A percentile compares a stretch with the other conserved stretches of the same genome.
Evolutionary conservation across 768 basidiomycete species (phyloP).

Genomic region (Kwoniella shandongensis): DNA sequence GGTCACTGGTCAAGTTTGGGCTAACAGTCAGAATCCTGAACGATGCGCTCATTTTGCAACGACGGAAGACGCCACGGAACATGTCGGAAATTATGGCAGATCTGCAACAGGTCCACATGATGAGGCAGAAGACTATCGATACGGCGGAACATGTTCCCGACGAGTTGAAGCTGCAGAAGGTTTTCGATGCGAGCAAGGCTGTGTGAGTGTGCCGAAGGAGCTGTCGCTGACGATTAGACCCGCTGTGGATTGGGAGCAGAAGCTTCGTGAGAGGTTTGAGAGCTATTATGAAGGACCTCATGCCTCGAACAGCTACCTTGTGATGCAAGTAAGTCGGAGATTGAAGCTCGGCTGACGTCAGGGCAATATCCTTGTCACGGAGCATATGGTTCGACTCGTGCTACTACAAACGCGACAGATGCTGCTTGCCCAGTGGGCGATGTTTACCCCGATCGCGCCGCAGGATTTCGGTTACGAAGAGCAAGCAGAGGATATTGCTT

Average conservation of each 20-base stretch:
- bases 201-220: slow-evolving; percentile 17
- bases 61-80: slow-evolving; percentile 31
- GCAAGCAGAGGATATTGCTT: slow-evolving; percentile 40
- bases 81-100: slow-evolving; percentile 39
- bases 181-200: slow-evolving; percentile 26
- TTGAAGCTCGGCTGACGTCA: background rate
- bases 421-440: slow-evolving; percentile 36
- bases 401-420: slow-evolving; percentile 44
- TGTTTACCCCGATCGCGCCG: slow-evolving; percentile 36
- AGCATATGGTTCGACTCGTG: slow-evolving; percentile 46
- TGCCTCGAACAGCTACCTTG: slow-evolving; percentile 40
- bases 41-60: slow-evolving; percentile 37
- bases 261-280: slow-evolving; percentile 34
- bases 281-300: slow-evolving; percentile 35
- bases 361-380: slow-evolving; percentile 50
- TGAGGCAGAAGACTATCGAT: slow-evolving; percentile 33
- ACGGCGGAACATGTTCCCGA: slow-evolving; percentile 30
- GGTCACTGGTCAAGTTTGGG: slow-evolving; percentile 5
- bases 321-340: slow-evolving; percentile 33
- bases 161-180: slow-evolving; percentile 27
- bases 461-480: slow-evolving; percentile 28
- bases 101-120: slow-evolving; percentile 33
- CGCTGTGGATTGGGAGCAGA: slow-evolving; percentile 36
- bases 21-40: slow-evolving; percentile 36
- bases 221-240: slow-evolving; percentile 24